Evolutionary conservation across 495 filamentous ascomycete species (phyloP).

Genomic region (Oleoguttula mirabilis): DNA sequence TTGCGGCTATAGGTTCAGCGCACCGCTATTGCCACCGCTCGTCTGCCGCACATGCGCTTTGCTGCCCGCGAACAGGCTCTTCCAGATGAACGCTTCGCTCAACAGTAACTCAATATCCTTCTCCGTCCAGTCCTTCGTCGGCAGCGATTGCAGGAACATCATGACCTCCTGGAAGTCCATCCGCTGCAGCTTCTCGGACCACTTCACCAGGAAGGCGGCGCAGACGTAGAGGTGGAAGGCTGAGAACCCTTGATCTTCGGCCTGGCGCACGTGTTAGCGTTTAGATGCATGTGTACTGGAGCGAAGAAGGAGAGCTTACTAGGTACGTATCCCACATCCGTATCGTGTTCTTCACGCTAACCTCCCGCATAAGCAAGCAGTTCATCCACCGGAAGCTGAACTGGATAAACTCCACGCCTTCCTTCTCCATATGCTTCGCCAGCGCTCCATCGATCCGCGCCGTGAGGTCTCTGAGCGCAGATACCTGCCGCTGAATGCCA

Average conservation of each 20-base stretch:
- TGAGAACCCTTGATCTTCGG: slow-evolving; percentile 96
- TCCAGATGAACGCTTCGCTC: slow-evolving; percentile 94
- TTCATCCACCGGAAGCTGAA: slow-evolving; percentile 99
- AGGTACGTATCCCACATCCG: slow-evolving; percentile 99
- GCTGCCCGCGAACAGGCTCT: slow-evolving; percentile 79
- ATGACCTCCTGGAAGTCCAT: slow-evolving; percentile 97
- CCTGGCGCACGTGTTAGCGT: slow-evolving; percentile 37
- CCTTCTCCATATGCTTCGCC: slow-evolving; percentile 75
- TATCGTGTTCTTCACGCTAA: slow-evolving; percentile 89
- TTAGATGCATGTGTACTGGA: background rate
- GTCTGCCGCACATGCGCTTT: slow-evolving; percentile 54
- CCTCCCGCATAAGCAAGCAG: slow-evolving; percentile 92
- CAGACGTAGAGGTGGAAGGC: slow-evolving; percentile 97
- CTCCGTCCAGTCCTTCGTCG: slow-evolving; percentile 91
- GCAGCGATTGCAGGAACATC: slow-evolving; percentile 96
- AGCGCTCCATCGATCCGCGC: slow-evolving; percentile 75
- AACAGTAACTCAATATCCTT: slow-evolving; percentile 94
- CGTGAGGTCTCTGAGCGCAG: slow-evolving; percentile 74
- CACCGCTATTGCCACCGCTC: slow-evolving; percentile 6
- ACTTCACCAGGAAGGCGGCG: slow-evolving; percentile 96
- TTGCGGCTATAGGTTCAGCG: slow-evolving; percentile 1
- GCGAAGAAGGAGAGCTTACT: slow-evolving; percentile 38
- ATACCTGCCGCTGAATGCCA: slow-evolving; percentile 88
- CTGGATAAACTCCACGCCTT: slow-evolving; percentile 96
- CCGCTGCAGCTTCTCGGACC: slow-evolving; percentile 85